A percentile compares a stretch with the other conserved stretches of the same genome.
Conservation (phyloP, 2,329 filamentous ascomycete species). For the Calycina herbarum region DNA sequence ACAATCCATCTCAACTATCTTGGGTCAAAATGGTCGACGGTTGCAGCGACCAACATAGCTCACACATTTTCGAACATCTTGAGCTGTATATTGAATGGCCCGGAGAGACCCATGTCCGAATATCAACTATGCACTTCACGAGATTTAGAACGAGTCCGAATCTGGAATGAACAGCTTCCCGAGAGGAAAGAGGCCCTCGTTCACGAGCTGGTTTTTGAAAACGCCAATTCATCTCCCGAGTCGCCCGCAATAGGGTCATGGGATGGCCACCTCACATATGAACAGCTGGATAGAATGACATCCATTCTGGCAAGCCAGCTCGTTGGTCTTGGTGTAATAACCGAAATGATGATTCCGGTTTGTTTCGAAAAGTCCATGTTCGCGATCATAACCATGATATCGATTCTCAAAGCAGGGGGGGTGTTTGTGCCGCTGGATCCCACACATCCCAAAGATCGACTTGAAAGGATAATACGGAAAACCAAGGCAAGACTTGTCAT, state of each 20-base stretch:
- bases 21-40: not conserved
- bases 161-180: conserved; percentile 19
- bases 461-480: not conserved
- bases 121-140: not conserved
- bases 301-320: conserved; percentile 20
- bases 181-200: conserved; percentile 12
- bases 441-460: conserved; percentile 27
- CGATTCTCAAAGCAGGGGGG: conserved; percentile 28
- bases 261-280: conserved; percentile 29
- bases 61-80: not conserved
- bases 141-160: conserved; percentile 8
- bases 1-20: not conserved
- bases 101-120: conserved; percentile 1
- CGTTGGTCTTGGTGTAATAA: conserved; percentile 20
- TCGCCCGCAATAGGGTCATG: conserved; percentile 28
- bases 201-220: conserved; percentile 22
- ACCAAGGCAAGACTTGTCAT: not conserved
- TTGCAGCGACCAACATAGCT: not conserved
- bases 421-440: conserved; percentile 35
- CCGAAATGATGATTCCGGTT: conserved; percentile 23
- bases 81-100: not conserved
- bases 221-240: not conserved
- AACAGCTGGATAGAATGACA: conserved; percentile 26
- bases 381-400: conserved; percentile 28
- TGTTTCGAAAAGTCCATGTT: conserved; percentile 32